These are phyloP conservation scores for Fraxinus latifolia DNA, from an alignment of 305 asterid species.

Conservation along the genomic window DNA sequence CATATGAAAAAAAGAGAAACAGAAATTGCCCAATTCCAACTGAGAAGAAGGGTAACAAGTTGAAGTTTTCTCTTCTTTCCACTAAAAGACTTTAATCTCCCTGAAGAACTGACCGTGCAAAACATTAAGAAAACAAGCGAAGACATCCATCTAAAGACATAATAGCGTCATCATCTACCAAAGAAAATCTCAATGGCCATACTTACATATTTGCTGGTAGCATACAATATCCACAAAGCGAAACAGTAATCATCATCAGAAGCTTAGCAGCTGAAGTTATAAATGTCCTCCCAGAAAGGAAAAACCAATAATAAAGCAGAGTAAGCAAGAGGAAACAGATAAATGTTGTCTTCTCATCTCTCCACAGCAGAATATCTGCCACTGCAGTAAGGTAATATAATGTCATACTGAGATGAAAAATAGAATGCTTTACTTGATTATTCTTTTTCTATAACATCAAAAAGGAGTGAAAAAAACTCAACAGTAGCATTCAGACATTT, in stretches of 20 bases:
- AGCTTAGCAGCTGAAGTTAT: conserved; percentile 67
- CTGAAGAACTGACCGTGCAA: neutral
- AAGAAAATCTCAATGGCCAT: conserved; percentile 8
- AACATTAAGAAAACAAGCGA: neutral
- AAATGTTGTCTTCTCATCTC: conserved; percentile 80
- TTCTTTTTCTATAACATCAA: conserved; percentile 11
- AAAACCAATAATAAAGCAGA: conserved; percentile 74
- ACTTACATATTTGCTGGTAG: conserved; percentile 68
- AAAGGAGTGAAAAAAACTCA: neutral
- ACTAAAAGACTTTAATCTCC: neutral
- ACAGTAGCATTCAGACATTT: neutral
- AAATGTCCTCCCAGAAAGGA: conserved; percentile 68
- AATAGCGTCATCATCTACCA: neutral
- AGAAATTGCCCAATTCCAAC: conserved; percentile 5
- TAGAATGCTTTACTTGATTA: conserved; percentile 8
- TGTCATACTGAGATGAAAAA: conserved; percentile 26
- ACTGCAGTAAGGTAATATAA: conserved; percentile 49
- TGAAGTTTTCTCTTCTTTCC: neutral
- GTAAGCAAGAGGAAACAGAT: conserved; percentile 50
- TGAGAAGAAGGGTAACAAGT: conserved; percentile 17
- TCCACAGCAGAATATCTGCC: conserved; percentile 93
- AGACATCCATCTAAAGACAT: neutral
- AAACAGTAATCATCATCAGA: conserved; percentile 48
- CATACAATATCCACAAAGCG: conserved; percentile 55
- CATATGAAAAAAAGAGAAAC: neutral